Evolutionary conservation across 2,329 filamentous ascomycete species (phyloP).

Genomic region (Didymella sp.): DNA sequence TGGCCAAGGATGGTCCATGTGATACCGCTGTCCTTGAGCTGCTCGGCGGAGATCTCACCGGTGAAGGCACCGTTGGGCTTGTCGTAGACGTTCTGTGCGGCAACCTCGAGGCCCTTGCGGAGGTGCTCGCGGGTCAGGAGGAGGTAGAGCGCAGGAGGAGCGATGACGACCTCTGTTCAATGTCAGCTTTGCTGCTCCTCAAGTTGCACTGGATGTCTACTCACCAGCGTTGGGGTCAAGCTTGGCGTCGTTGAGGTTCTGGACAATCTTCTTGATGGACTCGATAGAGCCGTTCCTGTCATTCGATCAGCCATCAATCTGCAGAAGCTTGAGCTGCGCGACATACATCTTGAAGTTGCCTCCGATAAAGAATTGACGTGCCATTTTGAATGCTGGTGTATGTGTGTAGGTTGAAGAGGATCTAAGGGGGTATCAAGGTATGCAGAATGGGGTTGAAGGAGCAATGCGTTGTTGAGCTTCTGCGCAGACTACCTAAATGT

Average conservation of each 20-base stretch:
- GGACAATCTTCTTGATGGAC: conserved; percentile 89
- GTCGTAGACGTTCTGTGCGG: conserved; percentile 96
- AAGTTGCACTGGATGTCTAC: conserved; percentile 40
- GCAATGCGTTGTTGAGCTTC: conserved; percentile 43
- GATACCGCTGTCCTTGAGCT: conserved; percentile 88
- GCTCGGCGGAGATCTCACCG: conserved; percentile 90
- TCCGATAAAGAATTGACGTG: conserved; percentile 96
- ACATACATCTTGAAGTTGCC: conserved; percentile 98
- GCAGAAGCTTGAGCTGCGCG: conserved; percentile 22
- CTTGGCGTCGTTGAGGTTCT: conserved; percentile 84
- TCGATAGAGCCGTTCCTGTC: conserved; percentile 89
- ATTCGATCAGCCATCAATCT: conserved; percentile 19
- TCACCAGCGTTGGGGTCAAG: conserved; percentile 77
- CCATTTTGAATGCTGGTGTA: conserved; percentile 68
- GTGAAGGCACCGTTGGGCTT: conserved; percentile 97
- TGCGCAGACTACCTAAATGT: conserved; percentile 27
- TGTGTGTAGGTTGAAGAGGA: conserved; percentile 5
- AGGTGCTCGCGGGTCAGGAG: conserved; percentile 82
- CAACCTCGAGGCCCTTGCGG: conserved; percentile 78
- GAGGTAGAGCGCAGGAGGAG: conserved; percentile 90
- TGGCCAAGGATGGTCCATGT: conserved; percentile 93
- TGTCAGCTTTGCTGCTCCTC: conserved; percentile 12
- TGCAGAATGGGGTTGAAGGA: conserved; percentile 11
- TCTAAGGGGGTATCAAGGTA: conserved; percentile 15
- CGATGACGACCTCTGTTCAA: conserved; percentile 84